Evolutionary conservation across 768 basidiomycete genomes (phyloP).

Genomic region (Coprinopsis strossmayeri): DNA sequence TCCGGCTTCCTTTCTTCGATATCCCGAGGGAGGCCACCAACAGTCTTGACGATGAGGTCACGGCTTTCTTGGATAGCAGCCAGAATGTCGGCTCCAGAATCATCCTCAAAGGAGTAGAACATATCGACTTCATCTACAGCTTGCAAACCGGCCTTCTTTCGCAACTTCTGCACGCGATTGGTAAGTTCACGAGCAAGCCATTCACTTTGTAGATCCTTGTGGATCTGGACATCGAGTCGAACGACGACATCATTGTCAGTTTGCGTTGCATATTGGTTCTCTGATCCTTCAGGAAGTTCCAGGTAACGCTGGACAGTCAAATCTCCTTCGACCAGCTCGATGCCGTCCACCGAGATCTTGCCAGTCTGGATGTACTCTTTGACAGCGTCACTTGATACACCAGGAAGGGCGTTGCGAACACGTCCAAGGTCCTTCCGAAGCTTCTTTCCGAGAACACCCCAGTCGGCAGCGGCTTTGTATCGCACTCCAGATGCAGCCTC

Average conservation of each 20-base stretch:
- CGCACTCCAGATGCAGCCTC: conserved; percentile 81
- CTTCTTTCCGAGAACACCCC: conserved; percentile 90
- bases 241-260: conserved; percentile 95
- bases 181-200: conserved; percentile 87
- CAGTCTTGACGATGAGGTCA: conserved; percentile 66
- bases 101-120: conserved; percentile 76
- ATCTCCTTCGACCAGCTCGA: conserved; percentile 87
- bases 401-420: conserved; percentile 83
- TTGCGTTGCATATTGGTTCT: conserved; percentile 70
- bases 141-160: conserved; percentile 94
- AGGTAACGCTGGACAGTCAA: conserved; percentile 87
- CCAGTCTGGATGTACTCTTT: conserved; percentile 71
- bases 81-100: conserved; percentile 54
- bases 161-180: conserved; percentile 89
- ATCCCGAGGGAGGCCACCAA: conserved; percentile 65
- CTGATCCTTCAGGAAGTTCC: conserved; percentile 57
- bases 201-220: conserved; percentile 81
- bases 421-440: conserved; percentile 86
- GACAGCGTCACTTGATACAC: conserved; percentile 74
- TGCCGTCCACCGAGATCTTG: conserved; percentile 80
- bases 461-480: conserved; percentile 91
- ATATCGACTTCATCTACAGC: conserved; percentile 91
- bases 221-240: conserved; percentile 82
- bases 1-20: conserved; percentile 44
- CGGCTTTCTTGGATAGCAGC: conserved; percentile 59